phyloP scores from a whole-genome alignment of 1,284 basidiomycete species.

The Leccinum proliferum region DNA sequence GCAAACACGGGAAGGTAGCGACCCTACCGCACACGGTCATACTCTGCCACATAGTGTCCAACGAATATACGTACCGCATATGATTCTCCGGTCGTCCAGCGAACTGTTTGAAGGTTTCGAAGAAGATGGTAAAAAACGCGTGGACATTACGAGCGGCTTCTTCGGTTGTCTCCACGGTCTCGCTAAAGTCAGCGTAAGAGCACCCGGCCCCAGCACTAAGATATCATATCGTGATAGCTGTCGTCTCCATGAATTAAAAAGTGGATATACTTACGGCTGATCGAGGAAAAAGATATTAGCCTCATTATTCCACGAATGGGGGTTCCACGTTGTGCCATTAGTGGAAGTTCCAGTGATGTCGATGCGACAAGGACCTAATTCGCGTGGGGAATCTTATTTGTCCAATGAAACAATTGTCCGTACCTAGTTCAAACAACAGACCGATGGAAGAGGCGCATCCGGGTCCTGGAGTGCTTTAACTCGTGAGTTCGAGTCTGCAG shows the following conservation, averaged over 20 bases:
- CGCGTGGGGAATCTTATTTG: constrained; percentile 5
- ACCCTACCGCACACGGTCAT: constrained; percentile 37
- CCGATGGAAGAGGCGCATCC: constrained; percentile 62
- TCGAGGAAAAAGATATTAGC: constrained; percentile 72
- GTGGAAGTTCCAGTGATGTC: constrained; percentile 42
- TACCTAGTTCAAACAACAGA: constrained; percentile 65
- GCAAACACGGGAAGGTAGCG: constrained; percentile 81
- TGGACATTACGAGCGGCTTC: constrained; percentile 67
- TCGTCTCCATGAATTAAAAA: constrained; percentile 13
- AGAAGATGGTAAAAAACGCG: constrained; percentile 71
- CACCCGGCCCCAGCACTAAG: constrained; percentile 42
- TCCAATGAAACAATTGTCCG: constrained; percentile 2
- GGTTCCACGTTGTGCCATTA: constrained; percentile 56
- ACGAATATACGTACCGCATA: constrained; percentile 44
- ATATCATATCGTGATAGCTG: not conserved
- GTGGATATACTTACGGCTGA: constrained; percentile 54
- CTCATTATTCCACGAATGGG: constrained; percentile 63
- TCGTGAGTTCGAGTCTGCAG: constrained; percentile 3
- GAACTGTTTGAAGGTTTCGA: constrained; percentile 69
- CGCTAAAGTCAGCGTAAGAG: constrained; percentile 47
- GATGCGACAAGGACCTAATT: constrained; percentile 51
- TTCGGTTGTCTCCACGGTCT: constrained; percentile 58
- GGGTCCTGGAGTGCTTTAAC: constrained; percentile 37
- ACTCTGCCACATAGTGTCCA: not conserved
- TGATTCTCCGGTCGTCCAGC: constrained; percentile 61